A percentile compares a stretch with the other conserved stretches of the same genome.
Conservation (phyloP, 371 early-diverging fungal genomes). For the Apophysomyces variabilis region DNA sequence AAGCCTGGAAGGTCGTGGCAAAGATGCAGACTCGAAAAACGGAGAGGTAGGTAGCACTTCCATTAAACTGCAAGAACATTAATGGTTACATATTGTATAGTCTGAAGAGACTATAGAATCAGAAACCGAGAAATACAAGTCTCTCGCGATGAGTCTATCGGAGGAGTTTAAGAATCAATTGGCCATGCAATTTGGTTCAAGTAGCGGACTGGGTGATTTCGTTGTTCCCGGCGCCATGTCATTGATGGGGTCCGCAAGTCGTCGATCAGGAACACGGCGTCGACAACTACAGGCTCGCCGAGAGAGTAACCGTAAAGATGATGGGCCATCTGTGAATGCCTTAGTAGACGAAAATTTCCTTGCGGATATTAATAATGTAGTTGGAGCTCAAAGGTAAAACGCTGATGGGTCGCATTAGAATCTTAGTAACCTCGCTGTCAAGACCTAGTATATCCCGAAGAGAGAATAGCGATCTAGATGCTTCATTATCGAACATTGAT, state of each 20-base stretch:
- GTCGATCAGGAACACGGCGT: conserved; percentile 38
- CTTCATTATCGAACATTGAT: too few relatives aligned
- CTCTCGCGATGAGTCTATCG: conserved; percentile 47
- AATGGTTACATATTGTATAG: background rate
- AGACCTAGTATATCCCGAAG: too few relatives aligned
- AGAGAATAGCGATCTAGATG: too few relatives aligned
- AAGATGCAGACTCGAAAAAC: conserved; percentile 15
- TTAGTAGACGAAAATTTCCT: background rate
- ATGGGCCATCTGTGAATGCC: background rate
- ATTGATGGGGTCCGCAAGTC: conserved; percentile 50
- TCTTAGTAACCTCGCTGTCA: background rate
- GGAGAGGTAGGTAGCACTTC: background rate
- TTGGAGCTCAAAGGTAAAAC: conserved; percentile 1
- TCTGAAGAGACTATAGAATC: background rate
- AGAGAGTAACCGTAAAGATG: conserved; percentile 7
- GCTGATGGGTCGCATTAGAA: background rate
- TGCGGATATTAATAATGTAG: background rate
- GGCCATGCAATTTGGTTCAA: conserved; percentile 50
- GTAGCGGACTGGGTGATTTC: conserved; percentile 47
- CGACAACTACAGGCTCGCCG: conserved; percentile 23
- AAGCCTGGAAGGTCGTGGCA: conserved; percentile 38
- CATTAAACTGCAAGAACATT: background rate
- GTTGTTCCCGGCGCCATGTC: conserved; percentile 47
- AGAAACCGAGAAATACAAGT: conserved; percentile 40
- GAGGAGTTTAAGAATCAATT: conserved; percentile 52